Conservation (phyloP, 495 filamentous ascomycete species). For the Paragyromitra xinjiangensis region DNA sequence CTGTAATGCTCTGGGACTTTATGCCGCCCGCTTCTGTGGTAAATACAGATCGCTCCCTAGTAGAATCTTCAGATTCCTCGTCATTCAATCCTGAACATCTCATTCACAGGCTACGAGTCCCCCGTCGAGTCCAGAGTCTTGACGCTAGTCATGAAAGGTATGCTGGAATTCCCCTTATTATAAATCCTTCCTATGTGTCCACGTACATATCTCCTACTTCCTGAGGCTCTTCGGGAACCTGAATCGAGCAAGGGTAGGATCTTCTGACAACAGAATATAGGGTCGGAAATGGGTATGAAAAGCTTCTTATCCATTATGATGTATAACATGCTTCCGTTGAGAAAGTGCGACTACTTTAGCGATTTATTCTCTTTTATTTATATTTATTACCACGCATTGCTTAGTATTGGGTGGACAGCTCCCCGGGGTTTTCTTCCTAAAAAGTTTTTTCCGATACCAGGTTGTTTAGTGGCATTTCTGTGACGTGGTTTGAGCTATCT, state of each 20-base stretch:
- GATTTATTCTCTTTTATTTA: not conserved
- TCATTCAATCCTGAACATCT: slow-evolving; percentile 16
- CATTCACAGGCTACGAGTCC: slow-evolving; percentile 38
- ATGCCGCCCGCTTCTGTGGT: slow-evolving; percentile 26
- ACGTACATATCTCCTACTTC: not conserved
- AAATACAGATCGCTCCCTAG: not conserved
- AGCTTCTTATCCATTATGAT: not conserved
- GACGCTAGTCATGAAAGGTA: not conserved
- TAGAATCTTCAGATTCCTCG: slow-evolving; percentile 19
- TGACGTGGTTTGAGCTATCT: not conserved
- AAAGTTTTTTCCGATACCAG: not conserved
- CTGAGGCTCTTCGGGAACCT: not conserved
- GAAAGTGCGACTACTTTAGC: not conserved
- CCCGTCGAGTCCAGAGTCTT: slow-evolving; percentile 44
- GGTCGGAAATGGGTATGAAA: not conserved
- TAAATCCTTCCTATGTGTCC: not conserved
- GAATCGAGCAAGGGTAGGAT: not conserved
- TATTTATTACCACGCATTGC: not conserved
- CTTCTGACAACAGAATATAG: slow-evolving; percentile 1
- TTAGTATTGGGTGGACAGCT: not conserved
- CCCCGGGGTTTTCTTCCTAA: not conserved
- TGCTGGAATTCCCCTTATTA: not conserved
- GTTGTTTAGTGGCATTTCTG: not conserved
- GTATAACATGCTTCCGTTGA: not conserved
- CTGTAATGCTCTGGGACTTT: slow-evolving; percentile 53